These are phyloP conservation scores for Rhazya stricta DNA, from an alignment of 257 asterid genomes.

Conservation along the genomic window DNA sequence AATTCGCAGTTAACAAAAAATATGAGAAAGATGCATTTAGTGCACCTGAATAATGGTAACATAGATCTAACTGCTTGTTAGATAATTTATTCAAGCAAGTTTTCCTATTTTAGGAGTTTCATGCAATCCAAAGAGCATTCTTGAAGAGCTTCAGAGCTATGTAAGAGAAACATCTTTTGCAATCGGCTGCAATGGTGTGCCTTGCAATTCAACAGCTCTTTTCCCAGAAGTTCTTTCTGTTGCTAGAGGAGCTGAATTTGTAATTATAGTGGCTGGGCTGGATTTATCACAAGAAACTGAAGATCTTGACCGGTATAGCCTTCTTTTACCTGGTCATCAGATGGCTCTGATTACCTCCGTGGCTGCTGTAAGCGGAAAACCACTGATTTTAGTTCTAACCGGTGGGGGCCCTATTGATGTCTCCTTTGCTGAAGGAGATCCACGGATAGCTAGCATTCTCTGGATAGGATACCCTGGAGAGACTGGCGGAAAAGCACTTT, in stretches of 20 bases:
- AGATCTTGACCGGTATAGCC: conserved; percentile 83
- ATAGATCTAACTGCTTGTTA: background rate
- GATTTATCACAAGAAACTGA: conserved; percentile 87
- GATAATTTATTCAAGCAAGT: background rate
- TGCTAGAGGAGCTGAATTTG: conserved; percentile 60
- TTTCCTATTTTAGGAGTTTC: conserved; percentile 52
- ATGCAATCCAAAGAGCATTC: conserved; percentile 61
- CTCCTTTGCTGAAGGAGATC: conserved; percentile 62
- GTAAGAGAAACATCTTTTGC: conserved; percentile 50
- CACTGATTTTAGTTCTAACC: conserved; percentile 65
- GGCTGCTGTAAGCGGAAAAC: conserved; percentile 61
- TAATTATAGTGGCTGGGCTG: conserved; percentile 68
- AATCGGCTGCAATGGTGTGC: conserved; percentile 60
- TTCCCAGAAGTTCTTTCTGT: conserved; percentile 54
- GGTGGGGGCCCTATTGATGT: conserved; percentile 93
- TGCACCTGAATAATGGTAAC: too few species aligned
- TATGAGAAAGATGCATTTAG: background rate
- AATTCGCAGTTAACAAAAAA: background rate
- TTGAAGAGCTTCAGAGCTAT: conserved; percentile 44
- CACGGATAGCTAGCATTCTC: conserved; percentile 59
- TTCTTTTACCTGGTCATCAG: conserved; percentile 88
- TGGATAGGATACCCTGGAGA: conserved; percentile 99
- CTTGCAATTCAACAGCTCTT: conserved; percentile 59
- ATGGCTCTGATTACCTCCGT: conserved; percentile 45
- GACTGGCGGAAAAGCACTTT: conserved; percentile 74